These are phyloP conservation scores for Trichophaea hybrida DNA, from an alignment of 2,329 filamentous ascomycete species.

Conservation along the genomic window DNA sequence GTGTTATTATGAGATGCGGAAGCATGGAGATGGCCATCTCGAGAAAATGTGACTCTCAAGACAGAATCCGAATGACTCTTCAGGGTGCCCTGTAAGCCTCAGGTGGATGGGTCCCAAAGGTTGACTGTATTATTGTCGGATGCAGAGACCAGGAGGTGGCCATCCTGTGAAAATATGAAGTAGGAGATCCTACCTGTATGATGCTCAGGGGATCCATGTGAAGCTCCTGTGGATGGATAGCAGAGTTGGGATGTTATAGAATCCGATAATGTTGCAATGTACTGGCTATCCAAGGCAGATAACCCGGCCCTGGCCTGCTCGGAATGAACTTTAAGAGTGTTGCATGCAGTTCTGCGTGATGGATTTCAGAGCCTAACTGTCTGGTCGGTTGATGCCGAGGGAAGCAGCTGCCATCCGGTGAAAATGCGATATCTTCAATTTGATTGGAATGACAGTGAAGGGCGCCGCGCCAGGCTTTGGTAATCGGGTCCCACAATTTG, in stretches of 20 bases:
- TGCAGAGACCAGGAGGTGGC: conserved; percentile 65
- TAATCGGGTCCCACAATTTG: conserved; percentile 49
- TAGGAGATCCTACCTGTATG: conserved; percentile 13
- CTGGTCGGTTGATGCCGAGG: conserved; percentile 31
- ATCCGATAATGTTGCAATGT: conserved; percentile 55
- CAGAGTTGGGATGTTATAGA: conserved; percentile 86
- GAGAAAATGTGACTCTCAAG: conserved; percentile 71
- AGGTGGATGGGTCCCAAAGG: not conserved
- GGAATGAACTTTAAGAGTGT: conserved; percentile 30
- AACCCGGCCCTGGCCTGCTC: not conserved
- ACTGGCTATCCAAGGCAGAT: no score
- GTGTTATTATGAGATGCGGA: conserved; percentile 82
- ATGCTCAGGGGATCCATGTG: not conserved
- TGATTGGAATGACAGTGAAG: conserved; percentile 75
- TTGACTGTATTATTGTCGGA: conserved; percentile 77
- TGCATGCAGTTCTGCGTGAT: conserved; percentile 32
- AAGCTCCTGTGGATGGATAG: conserved; percentile 64
- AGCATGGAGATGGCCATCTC: conserved; percentile 76
- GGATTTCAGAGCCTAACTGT: conserved; percentile 19
- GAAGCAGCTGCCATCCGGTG: conserved; percentile 77
- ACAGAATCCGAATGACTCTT: conserved; percentile 88
- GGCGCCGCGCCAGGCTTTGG: conserved; percentile 66
- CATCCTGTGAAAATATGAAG: conserved; percentile 72
- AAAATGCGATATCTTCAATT: conserved; percentile 74
- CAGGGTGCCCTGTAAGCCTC: conserved; percentile 11